Conservation (phyloP, 306 rosid genomes). For the Rubus idaeus region DNA sequence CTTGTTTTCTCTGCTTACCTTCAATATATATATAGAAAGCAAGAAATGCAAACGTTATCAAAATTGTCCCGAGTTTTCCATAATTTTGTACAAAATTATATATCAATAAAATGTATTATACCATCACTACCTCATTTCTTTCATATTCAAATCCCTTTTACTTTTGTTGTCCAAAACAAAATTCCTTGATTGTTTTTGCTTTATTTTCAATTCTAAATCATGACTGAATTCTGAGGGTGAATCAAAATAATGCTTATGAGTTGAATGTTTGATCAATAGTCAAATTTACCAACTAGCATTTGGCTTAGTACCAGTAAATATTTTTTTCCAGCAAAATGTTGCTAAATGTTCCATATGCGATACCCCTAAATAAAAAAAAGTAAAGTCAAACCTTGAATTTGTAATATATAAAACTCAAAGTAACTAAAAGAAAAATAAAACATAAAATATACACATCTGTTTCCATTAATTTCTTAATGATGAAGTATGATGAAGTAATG, state of each 20-base stretch:
- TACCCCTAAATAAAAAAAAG: no score
- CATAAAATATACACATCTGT: background rate
- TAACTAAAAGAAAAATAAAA: background rate
- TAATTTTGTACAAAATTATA: background rate
- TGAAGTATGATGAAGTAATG: no score
- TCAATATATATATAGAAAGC: background rate
- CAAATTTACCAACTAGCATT: background rate
- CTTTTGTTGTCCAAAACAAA: background rate
- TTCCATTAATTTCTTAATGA: background rate
- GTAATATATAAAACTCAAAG: background rate
- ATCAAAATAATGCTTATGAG: no score
- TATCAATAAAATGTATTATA: background rate
- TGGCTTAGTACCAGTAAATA: background rate
- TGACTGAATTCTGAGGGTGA: no score
- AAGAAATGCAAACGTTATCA: background rate
- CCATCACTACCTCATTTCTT: background rate
- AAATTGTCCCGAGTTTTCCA: background rate
- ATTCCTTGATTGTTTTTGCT: no score
- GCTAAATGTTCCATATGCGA: background rate
- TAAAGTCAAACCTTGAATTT: background rate
- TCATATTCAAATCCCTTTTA: background rate
- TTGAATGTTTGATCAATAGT: no score
- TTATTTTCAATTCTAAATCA: no score
- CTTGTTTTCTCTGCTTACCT: background rate
- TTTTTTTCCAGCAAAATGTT: background rate